Evolutionary conservation across 2,329 filamentous ascomycete species (phyloP), one percentile per base, ranked within the genome.

Genomic region (Cladosporium sphaerospermum): DNA sequence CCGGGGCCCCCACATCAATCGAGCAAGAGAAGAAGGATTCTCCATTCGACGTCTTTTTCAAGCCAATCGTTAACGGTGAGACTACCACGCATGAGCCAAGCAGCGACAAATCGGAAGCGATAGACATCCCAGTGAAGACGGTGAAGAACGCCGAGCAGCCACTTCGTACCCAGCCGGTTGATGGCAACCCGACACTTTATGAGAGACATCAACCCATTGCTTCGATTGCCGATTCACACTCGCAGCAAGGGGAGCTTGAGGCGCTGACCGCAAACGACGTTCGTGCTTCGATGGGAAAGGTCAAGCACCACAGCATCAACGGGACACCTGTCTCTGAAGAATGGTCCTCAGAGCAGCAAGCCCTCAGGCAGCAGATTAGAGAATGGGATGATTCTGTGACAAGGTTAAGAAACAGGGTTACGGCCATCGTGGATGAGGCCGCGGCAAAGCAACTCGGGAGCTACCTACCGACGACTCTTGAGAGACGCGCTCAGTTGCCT

Each of bases 221-320:
- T 28, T 28, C 23, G 7, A 28, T 28, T 28, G 23, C 5, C 7
- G 34, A 36, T 36, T 9, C 9, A n/a, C 10, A 36, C 9, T 36
- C 23, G 19, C 19, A 46, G 7, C n/a, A 18, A 2, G 13, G 16
- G 16, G 71, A 74, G 50, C 59, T 74, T 14, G 72, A 76, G 45
- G 61, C 67, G 6, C 60, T 76, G 28, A 74, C 66, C 45, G 70
- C 72, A 4, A 65, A 64, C 10, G 64, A 70, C 18, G 67, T 75
- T n/a, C 68, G 73, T 23, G 71, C 73, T 31, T 65, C 67, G 13
- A 73, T 75, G 66, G 69, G 69, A n/a, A 66, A 67, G 48, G n/a
- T 28, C 16, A 51, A 28, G 42, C 28, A 16, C 47, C 23, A n/a
- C 13, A 11, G 13, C 11, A 3, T 16, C 18, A 11, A 33, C 2